These are phyloP conservation scores for Aspergillaceae sp. DNA, from an alignment of 2,329 filamentous ascomycete genomes.

Conservation along the genomic window DNA sequence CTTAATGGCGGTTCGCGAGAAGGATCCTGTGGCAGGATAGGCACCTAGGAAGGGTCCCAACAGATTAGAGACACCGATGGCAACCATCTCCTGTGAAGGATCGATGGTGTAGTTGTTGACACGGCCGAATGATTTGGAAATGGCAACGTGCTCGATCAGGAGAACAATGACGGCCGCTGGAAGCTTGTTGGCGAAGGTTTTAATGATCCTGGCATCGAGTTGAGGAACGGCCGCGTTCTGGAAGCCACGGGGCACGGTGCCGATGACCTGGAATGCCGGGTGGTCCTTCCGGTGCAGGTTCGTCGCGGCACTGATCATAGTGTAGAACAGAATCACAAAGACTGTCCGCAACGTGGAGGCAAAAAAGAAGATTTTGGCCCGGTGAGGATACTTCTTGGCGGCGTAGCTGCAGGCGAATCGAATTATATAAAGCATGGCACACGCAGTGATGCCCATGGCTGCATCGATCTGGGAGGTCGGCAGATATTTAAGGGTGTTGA, in stretches of 20 bases:
- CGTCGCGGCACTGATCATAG: slow-evolving; percentile 76
- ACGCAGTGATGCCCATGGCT: slow-evolving; percentile 75
- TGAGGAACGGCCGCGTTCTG: slow-evolving; percentile 65
- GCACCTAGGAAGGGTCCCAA: slow-evolving; percentile 85
- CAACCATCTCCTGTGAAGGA: slow-evolving; percentile 90
- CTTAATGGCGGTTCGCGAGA: slow-evolving; percentile 93
- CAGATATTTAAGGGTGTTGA: slow-evolving; percentile 70
- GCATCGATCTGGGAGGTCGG: slow-evolving; percentile 64
- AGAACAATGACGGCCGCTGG: slow-evolving; percentile 88
- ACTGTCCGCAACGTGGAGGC: slow-evolving; percentile 80
- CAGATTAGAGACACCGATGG: slow-evolving; percentile 83
- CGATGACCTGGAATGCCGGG: slow-evolving; percentile 66
- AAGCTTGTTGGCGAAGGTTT: slow-evolving; percentile 60
- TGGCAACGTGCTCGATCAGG: slow-evolving; percentile 92
- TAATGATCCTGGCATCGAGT: slow-evolving; percentile 59
- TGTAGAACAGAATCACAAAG: slow-evolving; percentile 87
- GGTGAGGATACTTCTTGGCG: slow-evolving; percentile 60
- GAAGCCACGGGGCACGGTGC: slow-evolving; percentile 75
- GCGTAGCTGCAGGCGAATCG: slow-evolving; percentile 55
- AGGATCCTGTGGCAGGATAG: slow-evolving; percentile 89
- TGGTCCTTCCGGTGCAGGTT: slow-evolving; percentile 60
- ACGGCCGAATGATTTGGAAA: slow-evolving; percentile 91
- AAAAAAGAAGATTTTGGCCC: slow-evolving; percentile 77
- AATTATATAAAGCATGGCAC: slow-evolving; percentile 68
- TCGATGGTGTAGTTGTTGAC: slow-evolving; percentile 96